A percentile compares a stretch with the other conserved stretches of the same genome.
phyloP scores from a whole-genome alignment of 805 yeast genomes.

The Saturnispora halmiae region DNA sequence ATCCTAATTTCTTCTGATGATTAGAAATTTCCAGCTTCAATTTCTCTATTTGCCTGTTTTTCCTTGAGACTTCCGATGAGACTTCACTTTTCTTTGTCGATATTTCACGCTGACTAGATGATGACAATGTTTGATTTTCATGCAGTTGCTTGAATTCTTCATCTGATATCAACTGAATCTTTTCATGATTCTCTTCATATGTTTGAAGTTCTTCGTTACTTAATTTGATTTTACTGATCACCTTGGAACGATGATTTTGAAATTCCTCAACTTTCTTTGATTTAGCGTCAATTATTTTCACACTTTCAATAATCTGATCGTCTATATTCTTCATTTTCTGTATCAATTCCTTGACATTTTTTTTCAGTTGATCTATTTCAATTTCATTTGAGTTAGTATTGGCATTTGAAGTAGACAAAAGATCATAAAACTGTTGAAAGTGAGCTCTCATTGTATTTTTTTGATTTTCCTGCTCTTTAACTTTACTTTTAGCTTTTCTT shows the following conservation, averaged over 20 bases:
- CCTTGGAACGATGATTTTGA: neutral
- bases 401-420: conserved; percentile 13
- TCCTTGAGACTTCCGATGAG: neutral
- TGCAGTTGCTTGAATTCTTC: neutral
- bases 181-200: neutral
- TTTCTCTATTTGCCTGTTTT: conserved; percentile 1
- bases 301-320: neutral
- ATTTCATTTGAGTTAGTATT: conserved; percentile 13
- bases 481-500: conserved; percentile 18
- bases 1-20: conserved; percentile 22
- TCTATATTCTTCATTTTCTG: neutral
- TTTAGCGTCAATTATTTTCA: neutral
- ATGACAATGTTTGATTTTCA: neutral
- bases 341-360: neutral
- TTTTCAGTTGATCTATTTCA: conserved; percentile 16
- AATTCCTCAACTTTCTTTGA: conserved; percentile 1
- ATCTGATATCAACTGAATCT: conserved; percentile 2
- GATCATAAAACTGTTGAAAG: conserved; percentile 17
- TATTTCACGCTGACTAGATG: neutral
- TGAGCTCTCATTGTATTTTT: conserved; percentile 22
- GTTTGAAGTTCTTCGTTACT: neutral
- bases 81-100: neutral
- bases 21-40: conserved; percentile 11
- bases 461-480: conserved; percentile 19
- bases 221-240: neutral